Percentiles rank a stretch among this genome's conserved stretches.
phyloP scores from a whole-genome alignment of 2,329 filamentous ascomycete species.

The Scopulariopsis brevicaulis region DNA sequence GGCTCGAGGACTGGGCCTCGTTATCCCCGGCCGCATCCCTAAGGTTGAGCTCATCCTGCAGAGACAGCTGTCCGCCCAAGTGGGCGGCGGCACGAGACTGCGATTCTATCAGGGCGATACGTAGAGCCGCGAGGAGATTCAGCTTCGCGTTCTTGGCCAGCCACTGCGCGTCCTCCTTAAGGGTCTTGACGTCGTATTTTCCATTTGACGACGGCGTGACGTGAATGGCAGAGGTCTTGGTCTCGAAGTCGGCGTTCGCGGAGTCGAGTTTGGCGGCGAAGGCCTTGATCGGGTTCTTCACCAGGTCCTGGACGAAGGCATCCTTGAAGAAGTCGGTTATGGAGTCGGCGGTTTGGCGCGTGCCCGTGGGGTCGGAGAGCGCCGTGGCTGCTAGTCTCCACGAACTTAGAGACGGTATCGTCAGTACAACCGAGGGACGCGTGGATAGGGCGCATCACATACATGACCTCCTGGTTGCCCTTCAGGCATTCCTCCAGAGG shows the following conservation, averaged over 20 bases:
- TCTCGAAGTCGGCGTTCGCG: slow-evolving; percentile 64
- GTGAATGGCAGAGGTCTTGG: slow-evolving; percentile 79
- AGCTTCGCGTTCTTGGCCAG: slow-evolving; percentile 67
- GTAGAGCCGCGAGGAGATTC: slow-evolving; percentile 71
- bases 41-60: slow-evolving; percentile 66
- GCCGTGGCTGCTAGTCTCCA: slow-evolving; percentile 50
- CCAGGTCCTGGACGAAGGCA: slow-evolving; percentile 52
- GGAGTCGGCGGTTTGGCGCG: slow-evolving; percentile 38
- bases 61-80: slow-evolving; percentile 59
- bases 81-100: slow-evolving; percentile 68
- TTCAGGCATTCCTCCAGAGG: slow-evolving; percentile 76
- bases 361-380: slow-evolving; percentile 42
- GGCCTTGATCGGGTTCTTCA: slow-evolving; percentile 56
- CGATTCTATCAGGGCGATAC: slow-evolving; percentile 72
- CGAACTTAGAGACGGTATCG: slow-evolving; percentile 28
- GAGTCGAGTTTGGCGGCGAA: slow-evolving; percentile 53
- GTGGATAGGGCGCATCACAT: slow-evolving; percentile 22
- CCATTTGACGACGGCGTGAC: slow-evolving; percentile 56
- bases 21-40: slow-evolving; percentile 61
- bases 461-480: slow-evolving; percentile 73
- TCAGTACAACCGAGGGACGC: neutral
- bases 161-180: slow-evolving; percentile 82
- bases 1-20: slow-evolving; percentile 43
- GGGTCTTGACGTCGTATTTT: slow-evolving; percentile 61
- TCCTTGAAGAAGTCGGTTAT: slow-evolving; percentile 63